Conservation (phyloP, 1,139 yeast genomes). For the Lodderomyces metapsilosis region DNA sequence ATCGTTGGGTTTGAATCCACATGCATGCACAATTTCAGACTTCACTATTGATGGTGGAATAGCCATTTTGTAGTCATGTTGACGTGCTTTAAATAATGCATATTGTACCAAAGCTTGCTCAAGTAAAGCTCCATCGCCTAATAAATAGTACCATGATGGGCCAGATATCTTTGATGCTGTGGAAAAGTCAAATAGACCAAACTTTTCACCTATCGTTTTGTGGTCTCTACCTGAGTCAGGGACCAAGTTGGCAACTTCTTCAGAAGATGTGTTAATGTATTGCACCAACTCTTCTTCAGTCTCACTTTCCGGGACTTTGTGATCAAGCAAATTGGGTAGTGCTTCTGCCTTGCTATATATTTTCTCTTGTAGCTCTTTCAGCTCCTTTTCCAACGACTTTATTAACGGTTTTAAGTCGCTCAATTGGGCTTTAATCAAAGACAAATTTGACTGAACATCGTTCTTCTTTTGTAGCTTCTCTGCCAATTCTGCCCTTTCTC, state of each 20-base stretch:
- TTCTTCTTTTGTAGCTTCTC: constrained; percentile 15
- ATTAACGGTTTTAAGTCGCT: constrained; percentile 34
- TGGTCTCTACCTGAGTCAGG: constrained; percentile 48
- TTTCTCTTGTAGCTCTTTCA: constrained; percentile 22
- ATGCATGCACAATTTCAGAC: constrained; percentile 74
- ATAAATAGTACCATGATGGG: constrained; percentile 81
- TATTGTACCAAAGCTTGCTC: constrained; percentile 90
- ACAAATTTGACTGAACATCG: constrained; percentile 6
- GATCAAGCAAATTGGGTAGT: constrained; percentile 68
- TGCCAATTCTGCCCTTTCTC: constrained; percentile 29
- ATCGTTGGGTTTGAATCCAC: constrained; percentile 96
- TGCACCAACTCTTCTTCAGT: constrained; percentile 38
- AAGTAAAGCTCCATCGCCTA: constrained; percentile 83
- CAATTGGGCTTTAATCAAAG: constrained; percentile 21
- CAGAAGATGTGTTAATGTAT: constrained; percentile 45
- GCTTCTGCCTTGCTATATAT: constrained; percentile 45
- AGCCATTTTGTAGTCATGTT: constrained; percentile 65
- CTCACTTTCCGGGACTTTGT: constrained; percentile 48
- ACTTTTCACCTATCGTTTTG: constrained; percentile 56
- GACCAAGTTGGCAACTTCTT: constrained; percentile 18
- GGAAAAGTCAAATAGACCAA: constrained; percentile 66
- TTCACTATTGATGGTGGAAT: constrained; percentile 87
- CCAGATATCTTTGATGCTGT: constrained; percentile 80
- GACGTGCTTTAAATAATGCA: constrained; percentile 65
- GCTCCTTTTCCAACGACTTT: constrained; percentile 32